Evolutionary conservation across 345 rosid species (phyloP).

Genomic region (Pelargonium nanum): DNA sequence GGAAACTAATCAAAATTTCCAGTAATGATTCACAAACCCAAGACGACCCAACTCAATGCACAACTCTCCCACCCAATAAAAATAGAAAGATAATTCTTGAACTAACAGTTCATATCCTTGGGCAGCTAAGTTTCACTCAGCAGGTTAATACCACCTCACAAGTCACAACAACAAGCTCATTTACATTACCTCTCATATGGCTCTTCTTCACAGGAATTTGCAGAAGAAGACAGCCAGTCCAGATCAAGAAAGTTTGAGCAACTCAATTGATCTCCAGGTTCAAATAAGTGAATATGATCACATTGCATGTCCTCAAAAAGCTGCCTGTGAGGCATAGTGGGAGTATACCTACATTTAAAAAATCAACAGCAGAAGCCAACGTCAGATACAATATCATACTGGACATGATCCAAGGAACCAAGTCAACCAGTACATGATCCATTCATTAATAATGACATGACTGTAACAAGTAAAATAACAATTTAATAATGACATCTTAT

Average conservation of each 20-base stretch:
- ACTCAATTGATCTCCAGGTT: constrained; percentile 51
- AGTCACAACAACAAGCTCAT: neutral
- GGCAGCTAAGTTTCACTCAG: neutral
- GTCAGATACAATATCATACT: constrained; percentile 3
- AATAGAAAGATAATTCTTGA: too few species aligned
- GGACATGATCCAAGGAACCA: neutral
- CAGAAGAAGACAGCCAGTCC: constrained; percentile 90
- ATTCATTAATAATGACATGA: too few species aligned
- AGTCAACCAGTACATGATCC: too few species aligned
- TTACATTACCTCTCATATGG: constrained; percentile 61
- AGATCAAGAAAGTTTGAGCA: constrained; percentile 87
- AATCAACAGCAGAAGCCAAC: constrained; percentile 8
- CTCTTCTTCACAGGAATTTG: constrained; percentile 82
- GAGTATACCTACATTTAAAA: constrained; percentile 46
- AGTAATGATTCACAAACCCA: too few species aligned
- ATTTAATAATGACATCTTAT: too few species aligned
- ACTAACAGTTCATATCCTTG: neutral
- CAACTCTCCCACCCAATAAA: too few species aligned
- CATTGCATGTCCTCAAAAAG: constrained; percentile 62
- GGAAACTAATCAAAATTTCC: too few species aligned
- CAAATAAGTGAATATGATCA: constrained; percentile 48
- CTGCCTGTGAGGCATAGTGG: constrained; percentile 61
- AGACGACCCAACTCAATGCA: too few species aligned
- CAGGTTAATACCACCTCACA: neutral
- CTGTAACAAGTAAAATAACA: too few species aligned